These are phyloP conservation scores for Citrus unshiu DNA, from an alignment of 345 rosid species.

Conservation along the genomic window DNA sequence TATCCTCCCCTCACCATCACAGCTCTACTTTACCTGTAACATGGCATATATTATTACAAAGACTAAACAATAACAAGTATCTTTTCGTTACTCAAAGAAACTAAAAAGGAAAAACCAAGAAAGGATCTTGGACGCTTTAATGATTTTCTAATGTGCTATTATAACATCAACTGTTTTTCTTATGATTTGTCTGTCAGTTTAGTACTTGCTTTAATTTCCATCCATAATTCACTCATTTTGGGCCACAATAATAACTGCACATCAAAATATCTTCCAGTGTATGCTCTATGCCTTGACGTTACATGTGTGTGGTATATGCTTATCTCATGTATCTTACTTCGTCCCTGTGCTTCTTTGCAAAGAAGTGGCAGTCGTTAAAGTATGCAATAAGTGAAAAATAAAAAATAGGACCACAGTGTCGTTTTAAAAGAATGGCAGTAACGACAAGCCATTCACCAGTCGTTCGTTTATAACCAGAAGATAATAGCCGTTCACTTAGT, in stretches of 20 bases:
- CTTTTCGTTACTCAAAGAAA: background rate
- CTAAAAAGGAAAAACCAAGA: background rate
- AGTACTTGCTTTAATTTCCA: slow-evolving; percentile 14
- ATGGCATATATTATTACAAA: slow-evolving; percentile 10
- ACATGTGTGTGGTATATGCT: background rate
- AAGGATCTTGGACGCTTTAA: background rate
- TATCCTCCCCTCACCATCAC: slow-evolving; percentile 6
- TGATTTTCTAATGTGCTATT: slow-evolving; percentile 13
- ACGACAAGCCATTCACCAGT: background rate
- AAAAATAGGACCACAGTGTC: background rate
- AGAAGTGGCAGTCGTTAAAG: background rate
- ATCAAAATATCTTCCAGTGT: slow-evolving; percentile 25
- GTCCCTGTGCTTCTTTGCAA: background rate
- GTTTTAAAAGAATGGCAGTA: background rate
- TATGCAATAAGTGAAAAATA: background rate
- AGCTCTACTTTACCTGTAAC: slow-evolving; percentile 14
- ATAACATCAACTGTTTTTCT: slow-evolving; percentile 19
- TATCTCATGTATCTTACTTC: background rate
- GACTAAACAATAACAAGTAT: background rate
- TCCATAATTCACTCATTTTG: slow-evolving; percentile 3
- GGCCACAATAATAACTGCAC: slow-evolving; percentile 31
- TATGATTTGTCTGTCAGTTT: slow-evolving; percentile 32
- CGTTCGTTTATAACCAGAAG: background rate
- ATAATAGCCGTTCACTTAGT: background rate
- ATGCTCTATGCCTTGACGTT: background rate